Base-by-base conservation (phyloP, 2,329 filamentous ascomycete genomes). In the Zelopaecilomyces penicillatus region DNA sequence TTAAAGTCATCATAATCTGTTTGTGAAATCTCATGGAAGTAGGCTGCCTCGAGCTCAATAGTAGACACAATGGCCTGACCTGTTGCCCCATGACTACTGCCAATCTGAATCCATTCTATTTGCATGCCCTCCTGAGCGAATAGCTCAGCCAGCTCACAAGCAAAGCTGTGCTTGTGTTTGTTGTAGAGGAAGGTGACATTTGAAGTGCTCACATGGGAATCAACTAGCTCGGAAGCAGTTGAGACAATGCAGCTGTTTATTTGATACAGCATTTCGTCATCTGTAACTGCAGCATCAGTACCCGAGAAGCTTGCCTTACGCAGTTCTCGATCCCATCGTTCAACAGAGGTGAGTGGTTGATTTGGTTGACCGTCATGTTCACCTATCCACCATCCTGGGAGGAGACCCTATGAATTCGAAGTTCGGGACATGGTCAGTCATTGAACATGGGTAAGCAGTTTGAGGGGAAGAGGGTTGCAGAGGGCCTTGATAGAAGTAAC, bases 21-120 rank as follows among this genome's bases (percentile, higher is more conserved):
- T 26, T 41, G 9, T 6, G 41, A 36, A 4, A 54, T 49, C 5
- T 50, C 40, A 27, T 48, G 30, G 4, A 56, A 47, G 26, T 43
- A 56, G 0, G 52, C 50, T 1, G 11, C 26, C 11, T 54, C 41
- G 2, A 55, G 32, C 32, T 55, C 53, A 27, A 55, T 29, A 4
- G 47, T 45, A 0, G 47, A 48, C 7, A 55, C 43, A 33, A 51
- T 34, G 32, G 52, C 38, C 5, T 9, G 3, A 7, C 30, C 30
- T 1, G 41, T 34, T 7, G 41, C 10, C 4, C 8, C 5, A 6
- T 43, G 30, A n/a, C 12, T 34, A 28, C 35, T 28, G 4, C 39
- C 19, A 12, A 41, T 12, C 33, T 39, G 36, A 11, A 27, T 19
- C 48, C 48, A 50, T 8, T 36, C 30, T 6, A 48, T 41, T 5